phyloP scores from a whole-genome alignment of 2,329 filamentous ascomycete species.

The Fusarium azukiicola region DNA sequence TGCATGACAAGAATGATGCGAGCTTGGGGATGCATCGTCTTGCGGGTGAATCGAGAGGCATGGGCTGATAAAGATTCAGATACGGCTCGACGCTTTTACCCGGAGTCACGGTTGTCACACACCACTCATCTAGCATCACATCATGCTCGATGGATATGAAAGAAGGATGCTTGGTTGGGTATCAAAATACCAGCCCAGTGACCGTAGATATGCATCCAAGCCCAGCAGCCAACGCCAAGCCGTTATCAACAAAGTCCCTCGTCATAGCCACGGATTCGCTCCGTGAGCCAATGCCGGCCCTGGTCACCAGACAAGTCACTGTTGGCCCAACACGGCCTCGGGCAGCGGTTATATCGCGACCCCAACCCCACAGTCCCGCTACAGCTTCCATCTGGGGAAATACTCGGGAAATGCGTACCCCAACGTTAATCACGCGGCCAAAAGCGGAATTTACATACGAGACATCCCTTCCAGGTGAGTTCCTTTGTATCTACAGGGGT shows the following conservation, averaged over 20 bases:
- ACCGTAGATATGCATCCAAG: not conserved
- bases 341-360: not conserved
- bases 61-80: not conserved
- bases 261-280: not conserved
- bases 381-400: not conserved
- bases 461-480: not conserved
- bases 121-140: not conserved
- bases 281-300: not conserved
- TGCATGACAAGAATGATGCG: too few relatives aligned
- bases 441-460: not conserved
- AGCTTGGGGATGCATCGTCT: not conserved
- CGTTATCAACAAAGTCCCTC: not conserved
- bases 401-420: not conserved
- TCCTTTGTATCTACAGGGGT: constrained; percentile 1
- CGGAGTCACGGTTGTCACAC: not conserved
- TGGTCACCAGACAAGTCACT: not conserved
- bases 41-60: not conserved
- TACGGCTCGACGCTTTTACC: not conserved
- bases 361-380: not conserved
- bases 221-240: not conserved
- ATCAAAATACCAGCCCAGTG: not conserved
- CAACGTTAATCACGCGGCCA: not conserved
- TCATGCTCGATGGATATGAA: not conserved
- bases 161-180: not conserved
- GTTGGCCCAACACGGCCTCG: not conserved